Percentiles rank a stretch among this genome's conserved stretches.
phyloP scores from a whole-genome alignment of 306 rosid genomes.

The Quercus glauca region DNA sequence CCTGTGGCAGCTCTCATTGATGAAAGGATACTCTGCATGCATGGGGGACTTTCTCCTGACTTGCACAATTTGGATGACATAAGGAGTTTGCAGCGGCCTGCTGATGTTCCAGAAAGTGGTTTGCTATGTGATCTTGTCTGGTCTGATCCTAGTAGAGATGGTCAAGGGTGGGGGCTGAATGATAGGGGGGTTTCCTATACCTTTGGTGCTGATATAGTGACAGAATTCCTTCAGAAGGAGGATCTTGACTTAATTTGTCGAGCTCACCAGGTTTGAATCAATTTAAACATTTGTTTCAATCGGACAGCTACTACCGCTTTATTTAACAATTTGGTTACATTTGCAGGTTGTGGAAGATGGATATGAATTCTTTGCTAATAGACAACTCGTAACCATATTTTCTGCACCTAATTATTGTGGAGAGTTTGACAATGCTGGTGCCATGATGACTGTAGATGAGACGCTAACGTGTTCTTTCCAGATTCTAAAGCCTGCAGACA shows the following conservation, averaged over 20 bases:
- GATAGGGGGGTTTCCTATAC: conserved; percentile 89
- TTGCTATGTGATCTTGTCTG: conserved; percentile 82
- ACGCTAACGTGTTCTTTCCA: conserved; percentile 78
- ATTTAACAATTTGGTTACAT: conserved; percentile 7
- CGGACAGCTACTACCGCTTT: conserved; percentile 5
- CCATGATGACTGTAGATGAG: conserved; percentile 83
- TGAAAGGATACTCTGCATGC: conserved; percentile 85
- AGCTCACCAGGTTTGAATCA: conserved; percentile 75
- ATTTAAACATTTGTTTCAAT: not conserved
- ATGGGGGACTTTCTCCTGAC: conserved; percentile 87
- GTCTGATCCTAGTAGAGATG: conserved; percentile 75
- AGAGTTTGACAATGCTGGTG: conserved; percentile 89
- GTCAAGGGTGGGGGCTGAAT: conserved; percentile 69
- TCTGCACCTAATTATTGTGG: conserved; percentile 96
- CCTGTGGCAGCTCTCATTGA: conserved; percentile 86
- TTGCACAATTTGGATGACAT: conserved; percentile 58
- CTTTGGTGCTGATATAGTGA: conserved; percentile 66
- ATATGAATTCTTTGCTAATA: conserved; percentile 80
- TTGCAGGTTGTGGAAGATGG: conserved; percentile 91
- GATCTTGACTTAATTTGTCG: conserved; percentile 81
- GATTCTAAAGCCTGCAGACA: conserved; percentile 64
- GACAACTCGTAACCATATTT: conserved; percentile 77
- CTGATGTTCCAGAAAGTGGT: conserved; percentile 71
- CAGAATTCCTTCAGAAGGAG: conserved; percentile 56
- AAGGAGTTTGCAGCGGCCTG: conserved; percentile 50